Base-by-base conservation (phyloP, 306 rosid species). In the Dalbergia cochinchinensis region DNA sequence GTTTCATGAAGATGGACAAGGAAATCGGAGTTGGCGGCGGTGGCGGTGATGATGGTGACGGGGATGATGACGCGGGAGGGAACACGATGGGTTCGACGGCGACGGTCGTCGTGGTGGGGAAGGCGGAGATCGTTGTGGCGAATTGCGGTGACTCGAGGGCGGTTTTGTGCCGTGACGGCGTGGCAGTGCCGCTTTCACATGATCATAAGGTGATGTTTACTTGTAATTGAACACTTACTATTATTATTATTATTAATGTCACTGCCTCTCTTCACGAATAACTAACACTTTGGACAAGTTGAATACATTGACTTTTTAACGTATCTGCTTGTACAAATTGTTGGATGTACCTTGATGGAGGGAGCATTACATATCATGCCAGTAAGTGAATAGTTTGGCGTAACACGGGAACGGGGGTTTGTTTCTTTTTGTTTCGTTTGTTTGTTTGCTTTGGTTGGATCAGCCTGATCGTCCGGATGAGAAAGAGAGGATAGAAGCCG, bases 131-230 rank as follows among this genome's bases (percentile, higher is more conserved):
- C 0, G 87, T 89, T 26, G 96, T 87, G 20, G 92, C 89, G 3
- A 91, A 93, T 20, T 89, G 87, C 50, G 94, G 96, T 1, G 91
- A 89, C 72, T 91, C 96, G 0, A 85, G 97, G 14, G 88, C 85
- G n/a, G 87, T 93, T 0, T 37, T 93, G 16, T 85, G 86, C 48
- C 86, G 83, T 8, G 91, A 70, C 50, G 91, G 91, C 7, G 80
- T 45, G 2, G 84, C 88, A 1, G 48, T 89, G 9, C 89, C 93
- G 34, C 89, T 93, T 54, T 91, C 96, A 77, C 84, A 73, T 69
- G 96, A 89, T 82, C 96, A 89, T 65, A 87, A 85, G 93, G 96
- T 82, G 59, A 58, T 42, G 8, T 8, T 6, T 8, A 18, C 18
- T 26, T 26, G 15, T 48, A 48, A 48, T 44, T 44, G 12, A 37